Base-by-base conservation (phyloP, 2,329 filamentous ascomycete genomes). In the Sporothrix pallida region DNA sequence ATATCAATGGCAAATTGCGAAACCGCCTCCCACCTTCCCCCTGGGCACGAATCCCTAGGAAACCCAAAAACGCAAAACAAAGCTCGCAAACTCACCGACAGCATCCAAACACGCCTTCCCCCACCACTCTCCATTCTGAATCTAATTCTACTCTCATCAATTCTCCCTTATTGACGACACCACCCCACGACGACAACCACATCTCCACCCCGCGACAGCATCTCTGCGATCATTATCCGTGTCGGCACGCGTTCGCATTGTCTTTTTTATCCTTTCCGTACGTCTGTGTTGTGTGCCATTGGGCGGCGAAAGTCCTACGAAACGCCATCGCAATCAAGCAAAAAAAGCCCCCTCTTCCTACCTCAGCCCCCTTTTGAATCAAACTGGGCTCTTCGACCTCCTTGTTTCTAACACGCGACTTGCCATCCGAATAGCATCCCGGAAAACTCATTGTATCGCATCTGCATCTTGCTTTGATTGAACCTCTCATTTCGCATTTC, bases 51-150 rank as follows among this genome's bases (percentile, higher is more conserved):
- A 54, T 42, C 26, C 46, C 26, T 42, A 23, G 15, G 48, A 17
- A 67, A 48, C 46, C 26, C 48, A n/a, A n/a, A 69, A 69, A 69
- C 26, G 17, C 48, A 69, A 69, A 69, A 56, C 48, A 69, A 69
- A 69, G 67, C 67, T 69, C 48, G 67, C 67, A 69, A 42, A 37
- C 67, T 69, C 67, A 69, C 67, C 67, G 67, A 69, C 67, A 69
- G 67, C 67, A 69, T 69, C 67, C 67, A 54, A 56, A 69, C 48
- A 52, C 17, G 48, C 23, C 63, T 52, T 26, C 48, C 67, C 46
- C 67, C 67, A 37, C 26, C 46, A 42, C 48, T 31, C 44, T 7
- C 20, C 63, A 68, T 50, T 31, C 20, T 23, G 56, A 37, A 37
- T 37, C 31, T 37, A 37, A 37, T 37, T 37, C 58, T 10, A 31